These are phyloP conservation scores for Hypoxylon sp. DNA, from an alignment of 2,329 filamentous ascomycete genomes.

Conservation along the genomic window DNA sequence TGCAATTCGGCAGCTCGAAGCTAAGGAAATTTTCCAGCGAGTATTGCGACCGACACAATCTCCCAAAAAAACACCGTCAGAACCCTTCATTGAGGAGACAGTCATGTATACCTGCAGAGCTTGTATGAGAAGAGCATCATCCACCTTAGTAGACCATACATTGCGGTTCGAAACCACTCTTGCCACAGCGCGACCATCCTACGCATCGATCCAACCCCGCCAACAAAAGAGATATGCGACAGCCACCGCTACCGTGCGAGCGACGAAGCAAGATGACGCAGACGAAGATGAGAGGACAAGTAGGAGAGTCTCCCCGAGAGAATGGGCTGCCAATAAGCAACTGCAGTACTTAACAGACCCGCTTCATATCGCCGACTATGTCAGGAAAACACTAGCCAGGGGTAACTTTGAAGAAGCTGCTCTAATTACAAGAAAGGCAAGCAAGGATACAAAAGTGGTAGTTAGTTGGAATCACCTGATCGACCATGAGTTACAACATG, in stretches of 20 bases:
- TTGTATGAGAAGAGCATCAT: slow-evolving; percentile 46
- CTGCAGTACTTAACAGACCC: slow-evolving; percentile 74
- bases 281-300: slow-evolving; percentile 29
- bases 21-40: slow-evolving; percentile 8
- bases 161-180: slow-evolving; percentile 21
- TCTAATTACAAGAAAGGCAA: slow-evolving; percentile 73
- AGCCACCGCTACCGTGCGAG: slow-evolving; percentile 1
- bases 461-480: slow-evolving; percentile 93
- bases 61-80: too few species aligned
- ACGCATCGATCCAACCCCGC: slow-evolving; percentile 12
- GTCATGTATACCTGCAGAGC: slow-evolving; percentile 53
- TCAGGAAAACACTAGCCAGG: slow-evolving; percentile 66
- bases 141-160: slow-evolving; percentile 29
- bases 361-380: slow-evolving; percentile 73
- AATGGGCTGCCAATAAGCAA: slow-evolving; percentile 60
- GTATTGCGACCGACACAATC: slow-evolving; percentile 6
- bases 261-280: slow-evolving; percentile 15
- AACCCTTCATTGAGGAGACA: slow-evolving; percentile 7
- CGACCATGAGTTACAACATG: slow-evolving; percentile 70
- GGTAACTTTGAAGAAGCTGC: slow-evolving; percentile 73
- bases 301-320: slow-evolving; percentile 40
- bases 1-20: too few species aligned
- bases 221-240: slow-evolving; percentile 36
- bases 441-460: slow-evolving; percentile 67
- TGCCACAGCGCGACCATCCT: slow-evolving; percentile 16